phyloP scores from a whole-genome alignment of 2,329 filamentous ascomycete genomes.

The Colletotrichum phormii region DNA sequence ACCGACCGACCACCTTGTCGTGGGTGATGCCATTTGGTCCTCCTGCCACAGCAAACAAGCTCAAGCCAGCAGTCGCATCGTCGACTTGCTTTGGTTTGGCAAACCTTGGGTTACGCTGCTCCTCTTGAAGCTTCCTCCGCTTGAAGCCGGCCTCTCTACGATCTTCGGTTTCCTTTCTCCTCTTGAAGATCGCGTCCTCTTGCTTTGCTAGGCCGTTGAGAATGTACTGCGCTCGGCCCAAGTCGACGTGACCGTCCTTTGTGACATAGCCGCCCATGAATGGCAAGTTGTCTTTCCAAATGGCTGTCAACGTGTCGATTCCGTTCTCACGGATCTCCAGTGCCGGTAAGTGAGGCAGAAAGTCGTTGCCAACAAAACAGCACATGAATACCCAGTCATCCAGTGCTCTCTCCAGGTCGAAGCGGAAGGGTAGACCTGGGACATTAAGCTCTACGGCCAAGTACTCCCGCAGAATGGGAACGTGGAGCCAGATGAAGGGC shows the following conservation, averaged over 20 bases:
- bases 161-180: constrained; percentile 87
- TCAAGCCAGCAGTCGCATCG: constrained; percentile 38
- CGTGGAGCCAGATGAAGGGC: constrained; percentile 98
- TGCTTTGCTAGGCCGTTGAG: constrained; percentile 89
- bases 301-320: constrained; percentile 95
- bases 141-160: constrained; percentile 83
- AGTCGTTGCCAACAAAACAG: constrained; percentile 99
- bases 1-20: constrained; percentile 77
- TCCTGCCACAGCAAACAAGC: constrained; percentile 46
- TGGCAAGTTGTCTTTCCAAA: constrained; percentile 94
- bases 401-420: constrained; percentile 92
- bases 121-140: constrained; percentile 79
- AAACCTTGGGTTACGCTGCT: constrained; percentile 47
- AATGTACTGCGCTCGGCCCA: constrained; percentile 88
- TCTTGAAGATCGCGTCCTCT: constrained; percentile 92
- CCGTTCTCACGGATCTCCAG: constrained; percentile 97
- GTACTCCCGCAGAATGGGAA: constrained; percentile 91
- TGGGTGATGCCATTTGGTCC: constrained; percentile 75
- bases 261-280: constrained; percentile 96
- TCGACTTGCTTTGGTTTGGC: constrained; percentile 37
- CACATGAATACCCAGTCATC: constrained; percentile 99
- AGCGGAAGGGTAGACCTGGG: constrained; percentile 84
- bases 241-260: constrained; percentile 91
- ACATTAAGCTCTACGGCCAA: constrained; percentile 90
- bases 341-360: constrained; percentile 95